Evolutionary conservation across 2,329 filamentous ascomycete genomes (phyloP), one percentile per base, ranked within the genome.

Genomic region (Aspergillus luchuensis): DNA sequence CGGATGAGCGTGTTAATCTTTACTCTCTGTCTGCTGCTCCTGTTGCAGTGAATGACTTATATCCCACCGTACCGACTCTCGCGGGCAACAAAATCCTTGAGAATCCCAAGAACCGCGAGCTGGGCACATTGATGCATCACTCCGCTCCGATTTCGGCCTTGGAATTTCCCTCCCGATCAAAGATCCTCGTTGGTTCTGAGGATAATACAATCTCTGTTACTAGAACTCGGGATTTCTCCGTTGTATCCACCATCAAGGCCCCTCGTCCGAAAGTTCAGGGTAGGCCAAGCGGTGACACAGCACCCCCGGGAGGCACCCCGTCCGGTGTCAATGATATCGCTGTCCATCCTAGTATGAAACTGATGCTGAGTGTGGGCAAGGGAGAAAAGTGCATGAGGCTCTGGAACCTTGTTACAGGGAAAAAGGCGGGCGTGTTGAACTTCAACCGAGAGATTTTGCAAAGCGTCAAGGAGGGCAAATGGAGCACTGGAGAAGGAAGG

Each of bases 391-490:
- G 89, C 71, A 96, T 99, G 91, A 83, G 95, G 65, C 77, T 98
- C 66, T 99, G 95, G 95, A 98, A 99, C 72, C 76, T 99, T 65
- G 92, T 98, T 66, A 98, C 94, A 2, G 95, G 93, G 15, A 96
- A 94, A 80, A 97, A 97, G 80, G 93, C 93, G 0, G 92, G 93
- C 30, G 93, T 97, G 56, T 80, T 99, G 68, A 95, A 91, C 73
- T 98, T 98, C 74, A 85, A 85, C 66, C 84, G 85, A 59, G 85
- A 89, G 0, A 83, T 95, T 69, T 81, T 98, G 56, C 82, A 85
- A 48, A 87, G 90, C 67, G 85, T 90, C 10, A 91, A 91, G 49
- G 92, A 97, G 79, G 85, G 88, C 47, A 87, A 87, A 74, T 88
- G 89, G 74, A 87, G 88, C 48, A 89, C 87, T 48, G 93, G 94